Conservation (phyloP, 176 grass and related monocot species). For the Zea mays region Zm-B73-REFERENCE-NAM-5.0 NC_050096.1:268882001-268882500, state of each 20-base stretch:
- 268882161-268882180: not conserved
- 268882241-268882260: not conserved
- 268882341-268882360: too few relatives aligned
- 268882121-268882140: not conserved
- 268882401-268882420: too few relatives aligned
- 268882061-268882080: not conserved
- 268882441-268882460: too few relatives aligned
- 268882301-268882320: slow-evolving; percentile 22
- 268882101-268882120: not conserved
- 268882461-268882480: too few relatives aligned
- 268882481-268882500: too few relatives aligned
- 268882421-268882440: too few relatives aligned
- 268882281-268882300: not conserved
- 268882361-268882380: too few relatives aligned
- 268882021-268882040: not conserved
- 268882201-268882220: not conserved
- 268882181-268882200: not conserved
- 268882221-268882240: not conserved
- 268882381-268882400: too few relatives aligned
- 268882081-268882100: not conserved
- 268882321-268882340: not conserved
- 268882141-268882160: not conserved
- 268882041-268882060: not conserved
- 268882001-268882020: not conserved
- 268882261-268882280: not conserved